A percentile compares a stretch with the other conserved stretches of the same genome.
Evolutionary conservation across 257 asterid species (phyloP).

Genomic region (Nicotiana paniculata): DNA sequence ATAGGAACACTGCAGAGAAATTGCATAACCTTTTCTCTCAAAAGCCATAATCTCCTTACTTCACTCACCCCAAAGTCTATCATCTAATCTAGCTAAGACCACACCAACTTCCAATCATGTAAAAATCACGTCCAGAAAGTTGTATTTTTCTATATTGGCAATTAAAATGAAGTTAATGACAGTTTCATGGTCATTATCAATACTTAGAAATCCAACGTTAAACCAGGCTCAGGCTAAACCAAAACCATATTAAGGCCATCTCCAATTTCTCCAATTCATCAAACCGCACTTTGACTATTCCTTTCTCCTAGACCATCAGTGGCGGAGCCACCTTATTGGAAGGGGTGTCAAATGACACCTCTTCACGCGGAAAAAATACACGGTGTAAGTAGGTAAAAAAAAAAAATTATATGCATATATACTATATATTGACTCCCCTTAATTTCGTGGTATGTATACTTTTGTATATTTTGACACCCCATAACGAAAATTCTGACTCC

Average conservation of each 20-base stretch:
- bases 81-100: neutral
- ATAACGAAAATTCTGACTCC: too few species aligned
- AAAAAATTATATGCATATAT: too few species aligned
- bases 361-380: too few species aligned
- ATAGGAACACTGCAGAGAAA: neutral
- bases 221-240: neutral
- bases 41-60: neutral
- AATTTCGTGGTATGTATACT: too few species aligned
- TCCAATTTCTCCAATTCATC: neutral
- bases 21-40: neutral
- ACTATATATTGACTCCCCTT: too few species aligned
- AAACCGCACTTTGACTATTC: neutral
- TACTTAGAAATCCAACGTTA: neutral
- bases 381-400: too few species aligned
- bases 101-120: neutral
- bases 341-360: too few species aligned
- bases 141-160: neutral
- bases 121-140: neutral
- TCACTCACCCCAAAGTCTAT: neutral
- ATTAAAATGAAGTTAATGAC: neutral
- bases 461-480: too few species aligned
- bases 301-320: too few species aligned
- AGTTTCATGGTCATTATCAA: neutral
- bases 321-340: too few species aligned
- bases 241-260: neutral